Conservation (phyloP, 2,329 filamentous ascomycete genomes). For the Colletotrichum cuscutae region DNA sequence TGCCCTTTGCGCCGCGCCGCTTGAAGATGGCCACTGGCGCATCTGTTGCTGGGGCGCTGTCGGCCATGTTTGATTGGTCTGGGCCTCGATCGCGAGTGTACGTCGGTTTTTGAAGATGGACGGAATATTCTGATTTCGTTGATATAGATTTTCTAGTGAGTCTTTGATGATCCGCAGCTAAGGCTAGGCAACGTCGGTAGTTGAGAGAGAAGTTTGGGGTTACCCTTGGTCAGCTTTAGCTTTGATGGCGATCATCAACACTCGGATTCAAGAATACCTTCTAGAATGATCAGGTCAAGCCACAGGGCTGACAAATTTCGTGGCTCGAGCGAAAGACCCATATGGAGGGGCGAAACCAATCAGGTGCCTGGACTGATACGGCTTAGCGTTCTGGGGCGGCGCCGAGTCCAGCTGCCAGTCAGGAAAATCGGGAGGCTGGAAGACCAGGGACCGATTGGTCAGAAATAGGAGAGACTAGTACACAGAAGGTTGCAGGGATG, state of each 20-base stretch:
- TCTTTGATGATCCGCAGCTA: constrained; percentile 5
- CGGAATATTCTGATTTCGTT: neutral
- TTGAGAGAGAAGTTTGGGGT: constrained; percentile 13
- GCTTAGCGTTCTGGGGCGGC: neutral
- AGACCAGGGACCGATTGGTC: constrained; percentile 10
- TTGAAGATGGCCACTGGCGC: constrained; percentile 80
- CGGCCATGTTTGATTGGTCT: constrained; percentile 12
- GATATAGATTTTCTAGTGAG: neutral
- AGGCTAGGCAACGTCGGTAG: neutral
- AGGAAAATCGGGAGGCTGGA: neutral
- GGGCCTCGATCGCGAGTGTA: neutral
- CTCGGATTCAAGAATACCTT: constrained; percentile 4
- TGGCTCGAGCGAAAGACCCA: neutral
- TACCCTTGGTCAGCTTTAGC: constrained; percentile 5
- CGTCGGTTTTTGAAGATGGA: neutral
- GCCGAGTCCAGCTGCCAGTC: neutral
- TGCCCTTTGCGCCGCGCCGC: constrained; percentile 81
- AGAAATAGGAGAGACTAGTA: neutral
- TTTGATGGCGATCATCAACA: constrained; percentile 9
- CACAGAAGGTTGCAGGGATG: constrained; percentile 12
- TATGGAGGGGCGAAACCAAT: neutral
- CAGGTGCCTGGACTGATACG: constrained; percentile 14
- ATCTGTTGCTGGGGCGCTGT: constrained; percentile 40
- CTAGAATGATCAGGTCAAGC: constrained; percentile 32
- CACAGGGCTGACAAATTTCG: constrained; percentile 30